Conservation (phyloP, 164 flowering plant genomes). For the Macadamia tetraphylla region DNA sequence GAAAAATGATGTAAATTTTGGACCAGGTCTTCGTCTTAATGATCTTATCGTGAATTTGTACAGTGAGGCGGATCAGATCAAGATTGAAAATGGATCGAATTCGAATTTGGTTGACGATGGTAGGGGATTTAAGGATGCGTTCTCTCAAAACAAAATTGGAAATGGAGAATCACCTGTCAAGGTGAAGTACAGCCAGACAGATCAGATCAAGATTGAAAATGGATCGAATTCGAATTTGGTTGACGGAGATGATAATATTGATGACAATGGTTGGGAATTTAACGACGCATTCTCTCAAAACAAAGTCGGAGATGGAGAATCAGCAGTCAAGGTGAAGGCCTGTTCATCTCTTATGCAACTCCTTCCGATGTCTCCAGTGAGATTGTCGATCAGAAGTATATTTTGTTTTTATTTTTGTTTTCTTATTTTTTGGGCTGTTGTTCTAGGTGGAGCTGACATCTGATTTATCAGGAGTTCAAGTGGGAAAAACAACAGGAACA, state of each 20-base stretch:
- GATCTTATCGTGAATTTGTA: constrained; percentile 41
- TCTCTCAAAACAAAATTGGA: constrained; percentile 10
- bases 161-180: constrained; percentile 24
- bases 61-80: constrained; percentile 4
- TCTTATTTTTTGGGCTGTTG: neutral
- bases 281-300: constrained; percentile 30
- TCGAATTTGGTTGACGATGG: constrained; percentile 24
- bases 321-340: constrained; percentile 21
- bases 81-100: constrained; percentile 16
- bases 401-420: neutral
- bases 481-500: constrained; percentile 1
- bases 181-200: constrained; percentile 10
- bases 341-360: neutral
- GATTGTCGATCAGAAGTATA: too few species aligned
- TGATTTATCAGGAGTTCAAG: constrained; percentile 10
- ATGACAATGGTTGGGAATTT: constrained; percentile 48
- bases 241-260: constrained; percentile 4
- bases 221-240: constrained; percentile 12
- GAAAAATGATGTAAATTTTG: constrained; percentile 18
- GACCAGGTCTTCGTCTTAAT: constrained; percentile 22
- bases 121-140: constrained; percentile 56
- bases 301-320: constrained; percentile 3
- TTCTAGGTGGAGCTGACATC: constrained; percentile 17
- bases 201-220: constrained; percentile 18
- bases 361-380: neutral